Base-by-base conservation (phyloP, 2,329 filamentous ascomycete genomes). In the Myotisia sp. region DNA sequence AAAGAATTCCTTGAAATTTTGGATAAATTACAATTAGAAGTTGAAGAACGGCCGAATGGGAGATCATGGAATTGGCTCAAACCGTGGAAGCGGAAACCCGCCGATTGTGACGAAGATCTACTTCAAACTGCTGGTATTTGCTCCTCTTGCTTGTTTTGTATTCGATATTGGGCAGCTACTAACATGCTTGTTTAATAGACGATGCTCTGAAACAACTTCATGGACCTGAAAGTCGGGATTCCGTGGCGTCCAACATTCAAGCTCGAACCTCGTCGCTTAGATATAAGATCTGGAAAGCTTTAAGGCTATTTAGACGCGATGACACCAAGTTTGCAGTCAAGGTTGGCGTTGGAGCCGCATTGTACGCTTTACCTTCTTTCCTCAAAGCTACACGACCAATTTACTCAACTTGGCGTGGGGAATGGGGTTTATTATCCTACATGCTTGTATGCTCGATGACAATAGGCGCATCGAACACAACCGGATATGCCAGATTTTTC, bases 401-500 rank as follows among this genome's bases (percentile, higher is more conserved):
- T 13, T 98, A 94, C 53, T 69, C 75, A 34, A 78, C 79, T 48
- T 95, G 86, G 84, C 70, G 87, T 53, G 87, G 87, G 19, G 90
- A 98, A 65, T 98, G 90, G 90, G 90, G 90, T 14, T 67, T 98
- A 2, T 58, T 98, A 36, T 93, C 85, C 0, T 95, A 93, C 63
- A 95, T 95, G 87, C 76, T 95, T 51, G 90, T 98, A 16, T 92
- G 86, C 52, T 85, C 82, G 23, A 95, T 94, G 85, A 98, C 87
- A 0, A 87, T 94, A 14, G 90, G 90, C 18, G 85, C 90, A 5
- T 83, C 85, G 16, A 98, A 95, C 55, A 93, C 87, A 1, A 94
- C 87, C 0, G 86, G 85, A 3, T 75, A 76, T 49, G 76, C 86
- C 31, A 76, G 90, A 45, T 87, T 95, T 51, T 65, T 83, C 6